Evolutionary conservation across 2,329 filamentous ascomycete genomes (phyloP).

Genomic region (Trichoderma aggressivum): DNA sequence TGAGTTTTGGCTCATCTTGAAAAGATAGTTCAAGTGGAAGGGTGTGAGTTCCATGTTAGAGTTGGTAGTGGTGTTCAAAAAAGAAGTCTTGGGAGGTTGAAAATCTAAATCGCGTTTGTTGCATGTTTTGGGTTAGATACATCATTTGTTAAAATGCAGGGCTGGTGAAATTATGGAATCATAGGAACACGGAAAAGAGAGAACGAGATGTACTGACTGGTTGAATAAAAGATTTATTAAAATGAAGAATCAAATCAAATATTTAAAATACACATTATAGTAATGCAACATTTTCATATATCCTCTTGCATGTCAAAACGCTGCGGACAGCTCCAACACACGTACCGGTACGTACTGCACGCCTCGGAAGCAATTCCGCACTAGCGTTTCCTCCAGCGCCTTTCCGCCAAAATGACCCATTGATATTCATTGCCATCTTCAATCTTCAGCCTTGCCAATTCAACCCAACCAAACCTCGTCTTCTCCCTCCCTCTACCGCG

Average conservation of each 20-base stretch:
- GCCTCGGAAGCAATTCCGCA: conserved; percentile 15
- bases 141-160: background rate
- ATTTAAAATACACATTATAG: background rate
- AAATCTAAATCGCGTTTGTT: conserved; percentile 10
- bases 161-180: background rate
- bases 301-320: background rate
- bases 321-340: background rate
- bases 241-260: background rate
- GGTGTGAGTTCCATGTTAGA: background rate
- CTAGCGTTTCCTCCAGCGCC: background rate
- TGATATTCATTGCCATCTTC: background rate
- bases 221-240: background rate
- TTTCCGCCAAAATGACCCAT: conserved; percentile 1
- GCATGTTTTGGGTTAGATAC: conserved; percentile 11
- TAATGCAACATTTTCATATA: background rate
- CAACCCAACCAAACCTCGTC: background rate
- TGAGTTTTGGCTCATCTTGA: conserved; percentile 25
- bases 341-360: background rate
- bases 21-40: background rate
- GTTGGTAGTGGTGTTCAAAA: background rate
- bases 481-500: background rate
- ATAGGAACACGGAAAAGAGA: background rate
- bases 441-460: conserved; percentile 5
- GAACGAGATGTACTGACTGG: background rate
- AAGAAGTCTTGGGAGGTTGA: background rate